Evolutionary conservation across 2,329 filamentous ascomycete genomes (phyloP), one percentile per base, ranked within the genome.

Genomic region (Knoxdaviesia proteae): DNA sequence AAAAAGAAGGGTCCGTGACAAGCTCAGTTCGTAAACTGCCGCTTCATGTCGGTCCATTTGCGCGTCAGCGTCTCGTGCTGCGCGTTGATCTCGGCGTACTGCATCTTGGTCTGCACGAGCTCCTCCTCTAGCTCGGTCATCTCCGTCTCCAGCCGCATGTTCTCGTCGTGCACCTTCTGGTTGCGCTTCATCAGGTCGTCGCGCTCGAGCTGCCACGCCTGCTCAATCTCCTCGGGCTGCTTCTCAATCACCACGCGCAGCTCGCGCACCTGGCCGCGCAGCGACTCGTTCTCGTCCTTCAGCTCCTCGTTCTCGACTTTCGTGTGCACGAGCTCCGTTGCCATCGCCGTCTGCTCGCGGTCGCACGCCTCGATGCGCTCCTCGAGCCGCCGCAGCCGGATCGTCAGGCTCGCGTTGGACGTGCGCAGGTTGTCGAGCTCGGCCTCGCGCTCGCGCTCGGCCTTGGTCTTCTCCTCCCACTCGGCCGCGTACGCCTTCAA

Each of bases 241-340:
- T 77, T 80, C 55, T 94, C 83, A 32, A 96, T 86, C 35, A 96
- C 79, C 39, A 76, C 73, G 53, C 83, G 79, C 45, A 98, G 66
- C 59, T 94, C 87, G 44, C 74, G 71, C 20, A 94, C 84, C 57
- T 94, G 84, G 7, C 80, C 77, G 55, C 76, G 81, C 49, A 96
- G 64, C 40, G 76, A 82, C 58, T 98, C 90, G 51, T 94, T 94
- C 57, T 86, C 74, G 53, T 98, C 90, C 39, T 74, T 74, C 36
- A 98, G 65, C 54, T 84, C 80, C 54, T 94, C 82, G 51, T 96
- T 96, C 54, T 93, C 80, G 5, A 98, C 84, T 59, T 96, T 94
- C 37, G 84, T 80, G 49, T 80, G 80, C 34, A 98, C 86, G 38
- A 98, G 67, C 53, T 96, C 84, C 1, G 84, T 94, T 0, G 88